A percentile compares a stretch with the other conserved stretches of the same genome.
Conservation (phyloP, 106 monocot genomes). For the Platanthera guangdongensis region DNA sequence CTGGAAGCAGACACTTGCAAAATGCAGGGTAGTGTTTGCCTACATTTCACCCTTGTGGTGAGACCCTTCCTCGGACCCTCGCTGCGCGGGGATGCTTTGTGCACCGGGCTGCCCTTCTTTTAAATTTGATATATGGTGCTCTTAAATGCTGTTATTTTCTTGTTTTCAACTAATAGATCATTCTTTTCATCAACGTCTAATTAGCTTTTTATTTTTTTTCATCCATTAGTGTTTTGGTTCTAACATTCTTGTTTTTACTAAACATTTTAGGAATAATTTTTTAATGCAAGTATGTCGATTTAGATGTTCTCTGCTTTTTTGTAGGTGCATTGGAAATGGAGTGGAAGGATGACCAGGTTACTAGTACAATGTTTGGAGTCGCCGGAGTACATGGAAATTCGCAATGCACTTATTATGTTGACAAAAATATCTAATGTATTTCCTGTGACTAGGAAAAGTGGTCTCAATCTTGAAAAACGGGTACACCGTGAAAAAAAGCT, state of each 20-base stretch:
- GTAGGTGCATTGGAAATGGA: constrained; percentile 93
- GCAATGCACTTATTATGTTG: constrained; percentile 89
- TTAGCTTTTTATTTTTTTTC: not conserved
- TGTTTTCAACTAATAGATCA: not conserved
- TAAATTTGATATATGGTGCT: not conserved
- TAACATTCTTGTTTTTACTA: not conserved
- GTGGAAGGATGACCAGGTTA: constrained; percentile 64
- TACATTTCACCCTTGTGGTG: no score
- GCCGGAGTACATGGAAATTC: constrained; percentile 84
- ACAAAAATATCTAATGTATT: constrained; percentile 94
- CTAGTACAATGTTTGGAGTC: constrained; percentile 94
- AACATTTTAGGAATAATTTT: not conserved
- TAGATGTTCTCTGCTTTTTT: constrained; percentile 2
- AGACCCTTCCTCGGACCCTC: no score
- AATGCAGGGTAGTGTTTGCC: no score
- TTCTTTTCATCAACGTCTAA: not conserved
- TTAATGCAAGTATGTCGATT: not conserved
- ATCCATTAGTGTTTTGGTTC: not conserved
- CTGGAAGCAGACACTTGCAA: no score
- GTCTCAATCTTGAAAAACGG: constrained; percentile 87
- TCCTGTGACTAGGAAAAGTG: constrained; percentile 83
- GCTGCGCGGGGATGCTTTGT: no score
- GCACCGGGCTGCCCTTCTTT: not conserved
- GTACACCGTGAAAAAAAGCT: constrained; percentile 24
- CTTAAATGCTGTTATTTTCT: not conserved